Conservation (phyloP, 805 yeast species). For the Torulaspora gathmanii region DNA sequence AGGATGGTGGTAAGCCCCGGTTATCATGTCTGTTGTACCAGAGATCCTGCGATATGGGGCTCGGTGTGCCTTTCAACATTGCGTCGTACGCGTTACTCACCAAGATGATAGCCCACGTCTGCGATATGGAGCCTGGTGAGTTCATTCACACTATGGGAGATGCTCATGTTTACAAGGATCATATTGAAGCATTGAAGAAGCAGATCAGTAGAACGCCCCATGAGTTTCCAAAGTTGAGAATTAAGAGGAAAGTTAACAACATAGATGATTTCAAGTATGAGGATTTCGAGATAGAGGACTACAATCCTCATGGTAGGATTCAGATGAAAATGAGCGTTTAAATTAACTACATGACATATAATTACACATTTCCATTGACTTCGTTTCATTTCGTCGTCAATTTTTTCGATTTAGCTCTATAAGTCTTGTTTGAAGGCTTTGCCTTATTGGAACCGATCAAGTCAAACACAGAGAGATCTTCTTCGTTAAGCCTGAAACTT, state of each 20-base stretch:
- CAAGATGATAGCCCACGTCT: conserved; percentile 92
- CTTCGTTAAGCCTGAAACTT: conserved; percentile 30
- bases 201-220: conserved; percentile 75
- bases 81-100: conserved; percentile 94
- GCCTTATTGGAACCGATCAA: conserved; percentile 32
- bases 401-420: conserved; percentile 20
- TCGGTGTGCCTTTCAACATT: conserved; percentile 98
- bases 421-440: conserved; percentile 23
- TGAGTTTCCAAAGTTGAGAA: conserved; percentile 70
- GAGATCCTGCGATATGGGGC: conserved; percentile 98
- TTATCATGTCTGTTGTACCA: conserved; percentile 89
- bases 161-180: conserved; percentile 91
- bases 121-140: conserved; percentile 92
- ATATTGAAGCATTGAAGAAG: conserved; percentile 80
- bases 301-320: conserved; percentile 76
- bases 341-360: conserved; percentile 5
- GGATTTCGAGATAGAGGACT: conserved; percentile 76
- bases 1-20: conserved; percentile 48
- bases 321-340: conserved; percentile 97
- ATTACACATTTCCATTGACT: neutral
- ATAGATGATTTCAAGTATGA: conserved; percentile 88
- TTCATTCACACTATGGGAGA: conserved; percentile 95
- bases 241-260: conserved; percentile 58
- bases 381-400: conserved; percentile 3
- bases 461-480: conserved; percentile 42